Percentiles rank a stretch among this genome's conserved stretches.
Evolutionary conservation across 2,329 filamentous ascomycete genomes (phyloP).

Genomic region (Periconia digitata): DNA sequence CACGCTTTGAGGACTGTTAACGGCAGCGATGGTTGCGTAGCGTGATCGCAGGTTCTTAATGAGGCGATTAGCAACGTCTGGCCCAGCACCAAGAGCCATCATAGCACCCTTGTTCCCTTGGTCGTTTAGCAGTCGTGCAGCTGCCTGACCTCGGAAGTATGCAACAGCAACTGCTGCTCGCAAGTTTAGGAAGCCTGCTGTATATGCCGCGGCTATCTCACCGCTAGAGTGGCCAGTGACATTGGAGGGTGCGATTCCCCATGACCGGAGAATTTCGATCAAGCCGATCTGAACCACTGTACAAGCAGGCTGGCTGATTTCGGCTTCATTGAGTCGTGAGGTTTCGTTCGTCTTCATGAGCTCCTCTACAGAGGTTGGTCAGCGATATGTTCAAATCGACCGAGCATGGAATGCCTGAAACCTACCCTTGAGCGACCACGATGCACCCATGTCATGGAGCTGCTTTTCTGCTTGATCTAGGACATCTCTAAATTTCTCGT

Average conservation of each 20-base stretch:
- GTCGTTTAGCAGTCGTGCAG: constrained; percentile 1
- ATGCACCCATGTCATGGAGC: too few relatives aligned
- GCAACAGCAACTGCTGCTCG: constrained; percentile 17
- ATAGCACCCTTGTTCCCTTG: constrained; percentile 30
- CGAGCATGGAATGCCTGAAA: too few relatives aligned
- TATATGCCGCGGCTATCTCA: constrained; percentile 28
- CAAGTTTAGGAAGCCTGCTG: constrained; percentile 10
- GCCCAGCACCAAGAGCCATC: constrained; percentile 24
- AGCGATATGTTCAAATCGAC: too few relatives aligned
- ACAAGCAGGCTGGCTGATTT: constrained; percentile 38
- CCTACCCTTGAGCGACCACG: too few relatives aligned
- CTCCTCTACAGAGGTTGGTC: too few relatives aligned
- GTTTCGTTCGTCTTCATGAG: too few relatives aligned
- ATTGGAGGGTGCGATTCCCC: constrained; percentile 28
- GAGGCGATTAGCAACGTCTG: constrained; percentile 10
- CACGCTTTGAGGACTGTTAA: constrained; percentile 38
- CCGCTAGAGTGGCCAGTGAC: constrained; percentile 46
- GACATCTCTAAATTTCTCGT: too few relatives aligned
- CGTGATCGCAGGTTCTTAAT: constrained; percentile 29
- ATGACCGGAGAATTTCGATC: constrained; percentile 26
- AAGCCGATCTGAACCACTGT: constrained; percentile 42
- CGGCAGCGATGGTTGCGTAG: constrained; percentile 20
- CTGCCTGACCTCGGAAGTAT: constrained; percentile 20
- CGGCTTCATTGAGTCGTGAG: too few relatives aligned
- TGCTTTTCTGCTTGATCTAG: too few relatives aligned